Conservation (phyloP, 805 yeast genomes). For the Candida chauliodis region DNA sequence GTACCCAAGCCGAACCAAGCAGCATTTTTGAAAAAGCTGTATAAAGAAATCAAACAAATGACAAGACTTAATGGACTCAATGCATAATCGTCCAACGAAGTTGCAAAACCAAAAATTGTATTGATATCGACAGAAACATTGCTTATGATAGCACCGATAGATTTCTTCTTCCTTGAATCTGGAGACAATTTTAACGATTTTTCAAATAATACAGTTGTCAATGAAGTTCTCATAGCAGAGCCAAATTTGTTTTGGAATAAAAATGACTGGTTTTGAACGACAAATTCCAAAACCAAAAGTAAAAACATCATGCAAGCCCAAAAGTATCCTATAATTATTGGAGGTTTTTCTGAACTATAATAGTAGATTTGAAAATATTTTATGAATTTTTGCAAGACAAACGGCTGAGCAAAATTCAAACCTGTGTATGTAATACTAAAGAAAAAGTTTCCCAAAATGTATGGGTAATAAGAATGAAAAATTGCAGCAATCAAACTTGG, state of each 20-base stretch:
- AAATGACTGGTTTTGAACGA: conserved; percentile 20
- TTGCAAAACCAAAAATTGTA: conserved; percentile 9
- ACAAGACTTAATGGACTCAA: conserved; percentile 22
- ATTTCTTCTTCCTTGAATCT: conserved; percentile 25
- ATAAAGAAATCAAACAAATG: conserved; percentile 27
- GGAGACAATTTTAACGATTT: conserved; percentile 30
- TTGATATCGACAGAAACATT: conserved; percentile 29
- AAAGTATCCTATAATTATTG: conserved; percentile 23
- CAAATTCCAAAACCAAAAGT: conserved; percentile 19
- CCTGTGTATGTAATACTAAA: conserved; percentile 19
- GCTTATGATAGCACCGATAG: conserved; percentile 33
- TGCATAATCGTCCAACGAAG: conserved; percentile 12
- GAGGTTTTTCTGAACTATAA: conserved; percentile 14
- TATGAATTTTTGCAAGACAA: conserved; percentile 26
- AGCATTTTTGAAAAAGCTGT: conserved; percentile 31
- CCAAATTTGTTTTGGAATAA: conserved; percentile 13
- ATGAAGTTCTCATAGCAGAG: conserved; percentile 16
- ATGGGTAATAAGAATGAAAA: conserved; percentile 11
- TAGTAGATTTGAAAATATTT: conserved; percentile 18
- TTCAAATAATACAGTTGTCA: conserved; percentile 22
- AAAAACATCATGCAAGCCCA: conserved; percentile 24
- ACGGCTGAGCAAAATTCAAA: conserved; percentile 24
- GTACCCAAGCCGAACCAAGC: conserved; percentile 32
- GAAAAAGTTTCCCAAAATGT: conserved; percentile 3
- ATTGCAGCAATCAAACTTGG: conserved; percentile 13